Conservation (phyloP, 352 stramenopile species). For the Phytophthora europaea region DNA sequence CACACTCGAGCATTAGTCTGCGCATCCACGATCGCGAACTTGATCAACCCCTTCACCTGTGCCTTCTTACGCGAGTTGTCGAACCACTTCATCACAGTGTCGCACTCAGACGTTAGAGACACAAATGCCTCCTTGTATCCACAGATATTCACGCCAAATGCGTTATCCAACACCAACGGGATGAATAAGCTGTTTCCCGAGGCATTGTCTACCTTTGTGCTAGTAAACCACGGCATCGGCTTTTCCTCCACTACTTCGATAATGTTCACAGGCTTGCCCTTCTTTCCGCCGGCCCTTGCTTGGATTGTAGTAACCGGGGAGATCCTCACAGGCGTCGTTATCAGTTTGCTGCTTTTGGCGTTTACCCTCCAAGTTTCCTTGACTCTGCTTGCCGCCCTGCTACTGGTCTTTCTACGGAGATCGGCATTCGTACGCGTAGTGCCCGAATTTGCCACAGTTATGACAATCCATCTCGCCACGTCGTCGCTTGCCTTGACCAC, state of each 20-base stretch:
- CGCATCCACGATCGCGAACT: background rate
- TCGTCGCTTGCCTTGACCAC: background rate
- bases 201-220: background rate
- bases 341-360: background rate
- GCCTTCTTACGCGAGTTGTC: constrained; percentile 5
- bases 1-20: background rate
- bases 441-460: background rate
- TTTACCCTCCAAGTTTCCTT: background rate
- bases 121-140: constrained; percentile 11
- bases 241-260: constrained; percentile 2
- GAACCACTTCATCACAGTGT: constrained; percentile 15
- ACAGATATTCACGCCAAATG: constrained; percentile 19
- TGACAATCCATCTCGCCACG: background rate
- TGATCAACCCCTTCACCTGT: background rate
- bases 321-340: constrained; percentile 4
- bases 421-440: background rate
- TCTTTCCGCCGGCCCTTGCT: background rate
- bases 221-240: background rate
- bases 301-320: constrained; percentile 11
- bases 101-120: constrained; percentile 9
- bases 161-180: constrained; percentile 15
- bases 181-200: background rate
- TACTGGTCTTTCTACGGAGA: background rate
- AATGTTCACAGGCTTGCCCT: constrained; percentile 8
- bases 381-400: background rate